Base-by-base conservation (phyloP, 2,329 filamentous ascomycete species). In the Lizonia empirigonia region DNA sequence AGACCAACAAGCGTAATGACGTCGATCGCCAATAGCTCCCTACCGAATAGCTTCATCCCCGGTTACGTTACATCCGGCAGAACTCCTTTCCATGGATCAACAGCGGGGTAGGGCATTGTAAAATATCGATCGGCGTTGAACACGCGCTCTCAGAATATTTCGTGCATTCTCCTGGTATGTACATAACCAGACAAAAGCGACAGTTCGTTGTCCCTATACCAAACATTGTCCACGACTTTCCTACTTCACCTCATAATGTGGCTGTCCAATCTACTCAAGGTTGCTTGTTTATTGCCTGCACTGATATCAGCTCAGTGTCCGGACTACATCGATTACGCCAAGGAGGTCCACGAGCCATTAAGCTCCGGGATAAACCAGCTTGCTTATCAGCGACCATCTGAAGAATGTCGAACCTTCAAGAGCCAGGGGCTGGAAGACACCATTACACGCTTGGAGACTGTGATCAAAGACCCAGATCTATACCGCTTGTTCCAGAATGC, bases 401-500 rank as follows among this genome's bases (percentile, higher is more conserved):
- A 74, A 39, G 61, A 68, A 54, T 80, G 78, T 55, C 71, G 78
- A 18, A 80, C 78, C 1, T 80, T 79, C 69, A 75, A 74, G 44
- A 77, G 74, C 7, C 71, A 71, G 23, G 65, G 65, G 10, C 69
- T 80, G 3, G 77, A 80, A 60, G 63, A 71, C 37, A 65, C 65
- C 0, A 55, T 79, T 24, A 55, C 52, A 18, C 65, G 67, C 12
- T 64, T 76, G 58, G 53, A 72, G 39, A 55, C 59, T 7, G 66
- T 75, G 19, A 79, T 80, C 52, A 63, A 65, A 18, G 78, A 80
- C 56, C 77, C 76, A 0, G 89, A 92, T 67, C 78, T 91, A 16
- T 85, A 81, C 67, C 80, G 86, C 3, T 76, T 91, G 9, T 91
- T 91, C 65, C 74, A 85, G 59, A 91, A 91, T 67, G 78, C 85